A percentile compares a stretch with the other conserved stretches of the same genome.
These are phyloP conservation scores for Leavenworthia alabamica DNA, from an alignment of 345 rosid genomes.

Conservation along the genomic window DNA sequence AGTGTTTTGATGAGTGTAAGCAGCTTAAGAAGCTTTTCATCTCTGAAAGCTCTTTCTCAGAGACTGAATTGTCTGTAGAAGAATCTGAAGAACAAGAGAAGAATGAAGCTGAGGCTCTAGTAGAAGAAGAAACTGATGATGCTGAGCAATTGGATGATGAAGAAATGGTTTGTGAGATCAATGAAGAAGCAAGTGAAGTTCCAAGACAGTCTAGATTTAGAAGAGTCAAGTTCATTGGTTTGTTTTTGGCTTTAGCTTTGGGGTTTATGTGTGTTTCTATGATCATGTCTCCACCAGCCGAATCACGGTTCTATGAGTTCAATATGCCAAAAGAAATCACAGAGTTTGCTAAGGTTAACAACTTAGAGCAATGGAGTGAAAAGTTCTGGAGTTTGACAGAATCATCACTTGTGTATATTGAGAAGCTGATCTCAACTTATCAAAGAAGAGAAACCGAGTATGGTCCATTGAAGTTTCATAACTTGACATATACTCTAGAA, in stretches of 20 bases:
- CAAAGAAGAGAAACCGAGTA: constrained; percentile 12
- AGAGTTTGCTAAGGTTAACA: constrained; percentile 29
- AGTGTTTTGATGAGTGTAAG: too few species aligned
- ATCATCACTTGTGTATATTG: constrained; percentile 29
- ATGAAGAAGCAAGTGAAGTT: too few species aligned
- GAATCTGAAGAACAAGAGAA: constrained; percentile 47
- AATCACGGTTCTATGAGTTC: constrained; percentile 27
- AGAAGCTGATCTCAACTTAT: constrained; percentile 31
- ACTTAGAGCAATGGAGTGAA: constrained; percentile 29
- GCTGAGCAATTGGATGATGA: constrained; percentile 21
- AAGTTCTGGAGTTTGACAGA: constrained; percentile 36
- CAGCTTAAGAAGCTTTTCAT: constrained; percentile 39
- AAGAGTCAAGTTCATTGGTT: constrained; percentile 36
- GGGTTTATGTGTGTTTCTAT: constrained; percentile 32
- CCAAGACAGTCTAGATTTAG: constrained; percentile 33
- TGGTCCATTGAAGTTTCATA: constrained; percentile 38
- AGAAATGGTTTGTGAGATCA: constrained; percentile 20
- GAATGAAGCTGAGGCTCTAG: constrained; percentile 22
- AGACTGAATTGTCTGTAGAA: constrained; percentile 40
- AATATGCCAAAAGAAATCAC: constrained; percentile 39
- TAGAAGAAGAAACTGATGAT: constrained; percentile 6
- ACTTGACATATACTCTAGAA: constrained; percentile 45
- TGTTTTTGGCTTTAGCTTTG: constrained; percentile 34
- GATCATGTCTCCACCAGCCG: constrained; percentile 28
- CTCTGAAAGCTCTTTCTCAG: constrained; percentile 39